Conservation (phyloP, 2,329 filamentous ascomycete species). For the Pyricularia sp. region DNA sequence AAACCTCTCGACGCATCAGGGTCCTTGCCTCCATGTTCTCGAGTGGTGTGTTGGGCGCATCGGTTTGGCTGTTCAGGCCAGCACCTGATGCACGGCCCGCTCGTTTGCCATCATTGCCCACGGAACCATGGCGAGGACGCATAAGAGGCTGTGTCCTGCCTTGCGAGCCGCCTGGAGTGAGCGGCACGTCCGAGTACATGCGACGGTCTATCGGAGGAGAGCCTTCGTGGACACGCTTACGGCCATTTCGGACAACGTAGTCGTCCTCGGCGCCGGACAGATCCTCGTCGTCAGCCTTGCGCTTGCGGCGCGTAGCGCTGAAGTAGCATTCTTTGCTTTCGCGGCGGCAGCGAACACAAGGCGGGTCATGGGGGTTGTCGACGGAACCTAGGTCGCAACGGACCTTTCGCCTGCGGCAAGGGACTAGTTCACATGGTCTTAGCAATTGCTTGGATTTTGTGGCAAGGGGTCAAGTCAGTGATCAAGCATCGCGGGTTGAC, state of each 20-base stretch:
- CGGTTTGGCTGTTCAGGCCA: constrained; percentile 22
- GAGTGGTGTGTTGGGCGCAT: constrained; percentile 50
- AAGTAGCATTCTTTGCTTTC: constrained; percentile 98
- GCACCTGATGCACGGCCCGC: neutral
- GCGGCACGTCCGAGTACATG: constrained; percentile 43
- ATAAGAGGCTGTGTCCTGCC: constrained; percentile 57
- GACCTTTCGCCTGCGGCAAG: constrained; percentile 52
- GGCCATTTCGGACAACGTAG: constrained; percentile 63
- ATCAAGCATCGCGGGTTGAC: neutral
- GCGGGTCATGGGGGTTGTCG: constrained; percentile 88
- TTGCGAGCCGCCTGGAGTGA: constrained; percentile 58
- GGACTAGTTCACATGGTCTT: constrained; percentile 20
- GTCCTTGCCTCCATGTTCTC: constrained; percentile 57
- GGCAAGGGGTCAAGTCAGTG: neutral
- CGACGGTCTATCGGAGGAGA: constrained; percentile 31
- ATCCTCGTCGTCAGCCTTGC: constrained; percentile 59
- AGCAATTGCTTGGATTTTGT: neutral
- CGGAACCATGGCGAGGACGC: constrained; percentile 38
- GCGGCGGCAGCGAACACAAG: constrained; percentile 85
- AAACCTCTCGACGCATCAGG: constrained; percentile 64
- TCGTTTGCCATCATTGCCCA: neutral
- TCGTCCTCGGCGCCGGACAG: constrained; percentile 39
- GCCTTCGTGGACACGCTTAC: constrained; percentile 52
- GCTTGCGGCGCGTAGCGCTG: constrained; percentile 86
- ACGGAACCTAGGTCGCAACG: constrained; percentile 62